A percentile compares a stretch with the other conserved stretches of the same genome.
Evolutionary conservation across 2,329 filamentous ascomycete species (phyloP).

Genomic region (Hypoxylon sp.): DNA sequence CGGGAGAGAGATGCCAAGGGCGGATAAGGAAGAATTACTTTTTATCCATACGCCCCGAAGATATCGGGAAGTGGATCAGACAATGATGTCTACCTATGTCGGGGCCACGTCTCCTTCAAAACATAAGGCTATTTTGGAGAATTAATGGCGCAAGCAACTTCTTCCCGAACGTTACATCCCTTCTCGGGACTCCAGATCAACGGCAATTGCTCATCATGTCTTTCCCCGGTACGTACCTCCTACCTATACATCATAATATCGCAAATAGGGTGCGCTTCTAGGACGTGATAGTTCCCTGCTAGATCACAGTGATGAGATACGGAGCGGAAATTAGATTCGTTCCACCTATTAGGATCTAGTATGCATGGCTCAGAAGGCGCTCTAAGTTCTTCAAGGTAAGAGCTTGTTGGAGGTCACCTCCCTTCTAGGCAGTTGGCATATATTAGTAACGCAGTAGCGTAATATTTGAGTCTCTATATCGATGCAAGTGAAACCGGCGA

Average conservation of each 20-base stretch:
- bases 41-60: constrained; percentile 7
- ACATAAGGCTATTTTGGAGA: background rate
- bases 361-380: background rate
- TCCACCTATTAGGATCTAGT: background rate
- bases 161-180: constrained; percentile 12
- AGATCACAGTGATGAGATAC: constrained; percentile 2
- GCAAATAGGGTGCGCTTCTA: background rate
- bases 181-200: constrained; percentile 3
- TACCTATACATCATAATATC: background rate
- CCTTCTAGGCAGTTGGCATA: constrained; percentile 15
- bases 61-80: background rate
- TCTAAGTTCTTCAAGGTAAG: background rate
- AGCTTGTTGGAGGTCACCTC: constrained; percentile 33
- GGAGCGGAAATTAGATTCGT: background rate
- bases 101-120: background rate
- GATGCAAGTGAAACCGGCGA: constrained; percentile 36
- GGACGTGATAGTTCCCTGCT: background rate
- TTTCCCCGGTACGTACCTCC: background rate
- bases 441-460: constrained; percentile 27
- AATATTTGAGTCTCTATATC: constrained; percentile 4
- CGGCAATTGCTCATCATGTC: background rate
- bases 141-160: background rate
- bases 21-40: constrained; percentile 1
- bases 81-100: background rate
- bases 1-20: background rate